Percentiles rank a stretch among this genome's conserved stretches.
Evolutionary conservation across 2,329 filamentous ascomycete species (phyloP).

Genomic region (Chrysosporium queenslandicum): DNA sequence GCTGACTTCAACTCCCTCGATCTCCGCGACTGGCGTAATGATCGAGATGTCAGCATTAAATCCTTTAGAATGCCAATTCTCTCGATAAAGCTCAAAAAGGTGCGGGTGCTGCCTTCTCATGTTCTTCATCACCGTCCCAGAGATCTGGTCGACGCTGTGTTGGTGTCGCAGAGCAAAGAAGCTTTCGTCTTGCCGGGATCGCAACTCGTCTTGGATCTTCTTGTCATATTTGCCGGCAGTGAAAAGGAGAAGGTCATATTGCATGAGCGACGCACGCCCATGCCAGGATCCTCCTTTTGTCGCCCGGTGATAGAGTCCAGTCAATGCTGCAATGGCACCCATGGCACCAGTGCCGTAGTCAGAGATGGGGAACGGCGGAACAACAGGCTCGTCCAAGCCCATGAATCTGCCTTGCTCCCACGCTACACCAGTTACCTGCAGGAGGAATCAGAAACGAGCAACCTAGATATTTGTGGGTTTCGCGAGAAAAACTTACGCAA

Average conservation of each 20-base stretch:
- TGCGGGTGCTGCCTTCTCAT: conserved; percentile 47
- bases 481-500: conserved; percentile 42
- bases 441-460: neutral
- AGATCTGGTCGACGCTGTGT: conserved; percentile 57
- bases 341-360: conserved; percentile 63
- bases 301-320: conserved; percentile 53
- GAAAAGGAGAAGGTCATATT: conserved; percentile 59
- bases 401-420: conserved; percentile 38
- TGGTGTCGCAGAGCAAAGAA: conserved; percentile 51
- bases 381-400: conserved; percentile 31
- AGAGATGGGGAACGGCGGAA: conserved; percentile 45
- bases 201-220: conserved; percentile 44
- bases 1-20: conserved; percentile 41
- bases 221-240: conserved; percentile 49
- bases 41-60: conserved; percentile 41
- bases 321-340: conserved; percentile 57
- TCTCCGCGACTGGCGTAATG: conserved; percentile 38
- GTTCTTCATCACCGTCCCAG: conserved; percentile 47
- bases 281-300: conserved; percentile 56
- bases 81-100: conserved; percentile 41
- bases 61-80: conserved; percentile 41
- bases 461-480: neutral
- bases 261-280: conserved; percentile 53
- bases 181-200: conserved; percentile 40
- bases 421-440: conserved; percentile 33